Percentiles rank a stretch among this genome's conserved stretches.
These are phyloP conservation scores for Elsinoe necatrix DNA, from an alignment of 2,329 filamentous ascomycete genomes.

Conservation along the genomic window DNA sequence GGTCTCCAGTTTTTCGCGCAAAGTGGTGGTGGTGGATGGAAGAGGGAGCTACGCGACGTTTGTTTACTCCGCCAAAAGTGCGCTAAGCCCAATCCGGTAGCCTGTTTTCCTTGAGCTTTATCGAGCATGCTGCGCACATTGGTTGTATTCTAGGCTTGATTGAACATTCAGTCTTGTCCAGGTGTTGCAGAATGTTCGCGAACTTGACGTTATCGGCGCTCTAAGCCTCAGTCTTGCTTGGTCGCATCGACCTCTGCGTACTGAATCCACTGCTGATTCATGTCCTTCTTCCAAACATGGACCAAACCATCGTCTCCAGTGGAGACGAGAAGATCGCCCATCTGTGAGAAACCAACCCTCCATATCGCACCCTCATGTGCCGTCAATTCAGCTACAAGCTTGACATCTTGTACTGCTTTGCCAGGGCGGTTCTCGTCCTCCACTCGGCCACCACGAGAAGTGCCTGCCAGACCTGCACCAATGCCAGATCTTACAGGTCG, in stretches of 20 bases:
- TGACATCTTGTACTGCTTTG: conserved; percentile 55
- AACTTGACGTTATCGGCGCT: no score
- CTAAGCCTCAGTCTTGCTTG: conserved; percentile 14
- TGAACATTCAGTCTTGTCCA: no score
- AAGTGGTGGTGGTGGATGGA: conserved; percentile 2
- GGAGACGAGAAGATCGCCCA: conserved; percentile 61
- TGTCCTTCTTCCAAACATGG: conserved; percentile 42
- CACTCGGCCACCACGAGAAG: conserved; percentile 42
- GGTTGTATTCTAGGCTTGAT: background rate
- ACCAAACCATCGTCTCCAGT: conserved; percentile 65
- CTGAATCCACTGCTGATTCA: conserved; percentile 41
- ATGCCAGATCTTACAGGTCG: conserved; percentile 42
- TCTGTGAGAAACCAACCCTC: conserved; percentile 58
- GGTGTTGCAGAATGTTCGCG: no score
- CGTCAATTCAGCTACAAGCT: conserved; percentile 58
- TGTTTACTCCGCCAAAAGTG: conserved; percentile 14
- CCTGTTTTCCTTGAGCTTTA: background rate
- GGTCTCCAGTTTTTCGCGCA: background rate
- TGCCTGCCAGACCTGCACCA: conserved; percentile 43
- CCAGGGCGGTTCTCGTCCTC: conserved; percentile 51
- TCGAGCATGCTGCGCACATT: background rate
- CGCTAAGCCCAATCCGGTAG: conserved; percentile 6
- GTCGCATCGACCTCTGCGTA: conserved; percentile 40
- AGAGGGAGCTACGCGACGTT: conserved; percentile 8
- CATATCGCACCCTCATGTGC: conserved; percentile 64